phyloP scores from a whole-genome alignment of 345 rosid genomes.

The Linum trigynum region DNA sequence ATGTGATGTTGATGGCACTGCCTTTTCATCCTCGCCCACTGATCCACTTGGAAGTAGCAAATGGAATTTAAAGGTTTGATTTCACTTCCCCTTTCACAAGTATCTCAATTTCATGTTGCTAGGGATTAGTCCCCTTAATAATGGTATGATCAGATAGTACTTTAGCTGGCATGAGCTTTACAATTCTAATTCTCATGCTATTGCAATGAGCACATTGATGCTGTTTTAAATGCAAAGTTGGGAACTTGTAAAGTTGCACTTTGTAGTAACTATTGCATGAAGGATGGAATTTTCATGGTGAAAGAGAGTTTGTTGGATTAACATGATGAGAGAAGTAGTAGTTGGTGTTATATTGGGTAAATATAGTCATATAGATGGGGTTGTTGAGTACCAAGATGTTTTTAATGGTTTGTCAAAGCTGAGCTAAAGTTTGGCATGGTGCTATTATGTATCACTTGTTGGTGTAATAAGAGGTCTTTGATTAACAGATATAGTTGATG shows the following conservation, averaged over 20 bases:
- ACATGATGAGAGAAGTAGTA: no score
- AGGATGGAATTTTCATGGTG: no score
- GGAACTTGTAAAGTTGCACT: not conserved
- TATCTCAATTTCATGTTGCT: not conserved
- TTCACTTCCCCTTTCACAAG: constrained; percentile 2
- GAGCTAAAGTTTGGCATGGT: no score
- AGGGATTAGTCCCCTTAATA: not conserved
- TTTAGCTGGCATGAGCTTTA: not conserved
- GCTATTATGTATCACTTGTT: no score
- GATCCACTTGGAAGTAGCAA: constrained; percentile 97
- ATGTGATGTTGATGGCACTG: constrained; percentile 99
- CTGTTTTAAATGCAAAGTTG: not conserved
- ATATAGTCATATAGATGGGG: no score
- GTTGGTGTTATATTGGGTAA: no score
- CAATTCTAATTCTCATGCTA: no score
- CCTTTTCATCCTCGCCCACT: constrained; percentile 80
- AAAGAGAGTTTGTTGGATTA: no score
- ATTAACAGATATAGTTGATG: not conserved
- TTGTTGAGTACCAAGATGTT: no score
- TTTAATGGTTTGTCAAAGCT: no score
- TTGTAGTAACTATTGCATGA: no score
- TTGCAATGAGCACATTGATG: not conserved
- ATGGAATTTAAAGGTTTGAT: constrained; percentile 91
- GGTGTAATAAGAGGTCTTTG: no score
- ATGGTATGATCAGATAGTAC: not conserved